Evolutionary conservation across 2,329 filamentous ascomycete species (phyloP).

Genomic region (Aspergillus nomiae): DNA sequence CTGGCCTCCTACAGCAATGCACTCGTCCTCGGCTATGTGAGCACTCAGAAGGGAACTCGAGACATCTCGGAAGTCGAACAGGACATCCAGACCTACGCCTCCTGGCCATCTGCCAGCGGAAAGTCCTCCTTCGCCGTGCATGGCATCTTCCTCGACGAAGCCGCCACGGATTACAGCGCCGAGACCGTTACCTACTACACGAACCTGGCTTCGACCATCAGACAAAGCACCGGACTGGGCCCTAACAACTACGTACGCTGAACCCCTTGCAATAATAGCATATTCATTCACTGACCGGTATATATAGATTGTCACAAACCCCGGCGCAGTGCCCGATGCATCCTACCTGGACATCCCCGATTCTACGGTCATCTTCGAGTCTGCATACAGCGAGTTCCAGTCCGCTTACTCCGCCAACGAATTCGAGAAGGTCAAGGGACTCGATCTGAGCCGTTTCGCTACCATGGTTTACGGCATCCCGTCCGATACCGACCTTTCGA

Average conservation of each 20-base stretch:
- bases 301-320: too few species aligned
- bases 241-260: too few species aligned
- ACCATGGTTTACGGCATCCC: slow-evolving; percentile 15
- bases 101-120: slow-evolving; percentile 11
- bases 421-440: slow-evolving; percentile 1
- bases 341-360: background rate
- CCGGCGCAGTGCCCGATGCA: too few species aligned
- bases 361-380: slow-evolving; percentile 15
- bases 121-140: slow-evolving; percentile 14
- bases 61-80: slow-evolving; percentile 8
- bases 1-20: slow-evolving; percentile 10
- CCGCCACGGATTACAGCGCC: slow-evolving; percentile 1
- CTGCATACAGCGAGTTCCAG: slow-evolving; percentile 12
- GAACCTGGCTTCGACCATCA: too few species aligned
- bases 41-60: slow-evolving; percentile 8
- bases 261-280: too few species aligned
- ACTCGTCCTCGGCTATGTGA: slow-evolving; percentile 14
- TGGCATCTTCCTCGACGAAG: slow-evolving; percentile 17
- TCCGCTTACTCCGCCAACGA: background rate
- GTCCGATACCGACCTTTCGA: slow-evolving; percentile 1
- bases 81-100: slow-evolving; percentile 16
- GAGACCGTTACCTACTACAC: background rate
- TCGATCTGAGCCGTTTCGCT: slow-evolving; percentile 2
- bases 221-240: too few species aligned
- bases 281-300: too few species aligned